Evolutionary conservation across 179 eudicot genomes (phyloP), one percentile per base, ranked within the genome.

Genomic region (Patellifolia procumbens): DNA sequence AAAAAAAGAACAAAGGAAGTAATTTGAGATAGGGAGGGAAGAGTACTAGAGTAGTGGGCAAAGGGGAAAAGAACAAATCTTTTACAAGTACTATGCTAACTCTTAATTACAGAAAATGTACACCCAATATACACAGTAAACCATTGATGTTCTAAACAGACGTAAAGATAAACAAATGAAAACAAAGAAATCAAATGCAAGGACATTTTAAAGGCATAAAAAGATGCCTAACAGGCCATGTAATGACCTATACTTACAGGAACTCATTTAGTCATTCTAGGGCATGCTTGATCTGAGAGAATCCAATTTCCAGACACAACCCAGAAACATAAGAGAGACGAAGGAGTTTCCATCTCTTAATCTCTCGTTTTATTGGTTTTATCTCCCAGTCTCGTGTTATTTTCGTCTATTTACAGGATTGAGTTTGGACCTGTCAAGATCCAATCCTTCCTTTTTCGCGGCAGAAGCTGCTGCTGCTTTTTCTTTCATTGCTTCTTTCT

Each of bases 401-500:
- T 84, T 85, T 72, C 80, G 85, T 72, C 77, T 74, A 80, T 28
- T 79, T 49, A 84, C 68, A 32, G 69, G 48, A 59, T 76, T 82
- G 69, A 76, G 84, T 76, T 85, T 92, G 39, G 85, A 80, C 76
- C 88, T 82, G 74, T 88, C 91, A 34, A 79, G 66, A 72, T 86
- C 91, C 2, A 69, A 48, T 60, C 86, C 79, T 64, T 92, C 96
- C 81, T 80, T 91, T 74, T 84, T 89, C 20, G 83, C 83, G 49
- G 87, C 83, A 79, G 90, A 52, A 68, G 83, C 75, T 6, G 88
- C 83, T 0, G 90, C 85, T 39, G 87, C 81, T 82, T 85, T 91
- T 72, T 93, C 97, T 83, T 90, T 91, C 83, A 88, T 80, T 43
- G 97, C 99, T 89, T 95, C 99, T 82, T 95, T 95, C 73, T 95